These are phyloP conservation scores for Rhodotorula sp. DNA, from an alignment of 1,284 basidiomycete species.

Conservation along the genomic window DNA sequence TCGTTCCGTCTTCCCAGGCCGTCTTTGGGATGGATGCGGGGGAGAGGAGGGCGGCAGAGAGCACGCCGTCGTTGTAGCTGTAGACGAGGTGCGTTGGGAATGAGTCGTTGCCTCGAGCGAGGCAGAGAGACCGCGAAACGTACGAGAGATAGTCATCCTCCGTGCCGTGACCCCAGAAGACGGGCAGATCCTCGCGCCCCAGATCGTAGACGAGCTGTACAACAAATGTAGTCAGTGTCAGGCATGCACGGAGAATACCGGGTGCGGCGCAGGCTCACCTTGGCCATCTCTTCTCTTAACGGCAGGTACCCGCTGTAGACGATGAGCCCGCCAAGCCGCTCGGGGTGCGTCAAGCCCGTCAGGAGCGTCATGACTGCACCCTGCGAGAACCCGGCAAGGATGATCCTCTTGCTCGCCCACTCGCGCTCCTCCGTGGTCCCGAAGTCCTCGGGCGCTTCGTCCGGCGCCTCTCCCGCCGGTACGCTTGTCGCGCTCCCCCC, in stretches of 20 bases:
- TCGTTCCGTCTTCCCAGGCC: not conserved
- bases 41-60: constrained; percentile 17
- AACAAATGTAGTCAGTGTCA: too few species aligned
- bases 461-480: not conserved
- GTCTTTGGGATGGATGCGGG: not conserved
- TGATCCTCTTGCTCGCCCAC: constrained; percentile 32
- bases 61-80: constrained; percentile 27
- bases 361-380: constrained; percentile 24
- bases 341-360: constrained; percentile 15
- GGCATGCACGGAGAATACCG: too few species aligned
- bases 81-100: not conserved
- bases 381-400: constrained; percentile 36
- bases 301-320: constrained; percentile 31
- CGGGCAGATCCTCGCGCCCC: constrained; percentile 16
- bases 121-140: not conserved
- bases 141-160: constrained; percentile 25
- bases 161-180: constrained; percentile 37
- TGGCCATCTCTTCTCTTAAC: constrained; percentile 20
- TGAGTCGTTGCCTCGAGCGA: not conserved
- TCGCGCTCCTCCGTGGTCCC: constrained; percentile 30
- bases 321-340: constrained; percentile 23
- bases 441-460: not conserved
- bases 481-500: not conserved
- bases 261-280: constrained; percentile 8
- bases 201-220: constrained; percentile 25